Evolutionary conservation across 805 yeast species (phyloP).

Genomic region (Wickerhamiella occidentalis): DNA sequence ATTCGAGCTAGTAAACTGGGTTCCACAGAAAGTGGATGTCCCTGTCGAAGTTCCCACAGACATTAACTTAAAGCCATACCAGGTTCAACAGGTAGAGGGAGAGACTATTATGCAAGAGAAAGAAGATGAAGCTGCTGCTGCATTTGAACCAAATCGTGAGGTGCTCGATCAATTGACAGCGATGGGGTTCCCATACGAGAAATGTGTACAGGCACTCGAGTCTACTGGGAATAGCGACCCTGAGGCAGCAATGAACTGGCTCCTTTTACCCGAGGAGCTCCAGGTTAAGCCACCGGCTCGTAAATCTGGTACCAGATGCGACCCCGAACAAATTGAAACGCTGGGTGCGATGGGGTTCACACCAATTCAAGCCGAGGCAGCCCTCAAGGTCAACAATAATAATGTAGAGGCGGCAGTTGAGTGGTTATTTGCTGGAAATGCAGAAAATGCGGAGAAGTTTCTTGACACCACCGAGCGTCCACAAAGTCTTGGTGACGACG

Average conservation of each 20-base stretch:
- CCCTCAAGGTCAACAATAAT: slow-evolving; percentile 45
- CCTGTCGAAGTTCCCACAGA: slow-evolving; percentile 46
- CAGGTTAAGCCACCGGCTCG: background rate
- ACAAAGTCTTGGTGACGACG: slow-evolving; percentile 6
- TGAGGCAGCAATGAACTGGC: slow-evolving; percentile 83
- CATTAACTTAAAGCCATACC: slow-evolving; percentile 33
- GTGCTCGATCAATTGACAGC: slow-evolving; percentile 40
- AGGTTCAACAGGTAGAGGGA: slow-evolving; percentile 30
- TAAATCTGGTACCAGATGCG: background rate
- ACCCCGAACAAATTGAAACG: slow-evolving; percentile 34
- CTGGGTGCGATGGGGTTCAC: slow-evolving; percentile 71
- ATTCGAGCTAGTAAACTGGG: slow-evolving; percentile 79
- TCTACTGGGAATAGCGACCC: slow-evolving; percentile 51
- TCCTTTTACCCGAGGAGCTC: slow-evolving; percentile 33
- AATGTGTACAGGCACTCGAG: slow-evolving; percentile 55
- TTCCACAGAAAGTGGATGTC: slow-evolving; percentile 67
- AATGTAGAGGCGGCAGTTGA: slow-evolving; percentile 72
- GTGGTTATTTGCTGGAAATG: slow-evolving; percentile 69
- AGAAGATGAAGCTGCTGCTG: slow-evolving; percentile 18
- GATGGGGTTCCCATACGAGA: slow-evolving; percentile 79
- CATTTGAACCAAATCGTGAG: slow-evolving; percentile 41
- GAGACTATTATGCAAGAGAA: slow-evolving; percentile 33
- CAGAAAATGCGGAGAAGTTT: slow-evolving; percentile 69
- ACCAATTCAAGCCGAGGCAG: slow-evolving; percentile 52
- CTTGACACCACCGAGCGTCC: slow-evolving; percentile 31